These are phyloP conservation scores for Henningerozyma blattae DNA, from an alignment of 805 yeast species.

Conservation along the genomic window DNA sequence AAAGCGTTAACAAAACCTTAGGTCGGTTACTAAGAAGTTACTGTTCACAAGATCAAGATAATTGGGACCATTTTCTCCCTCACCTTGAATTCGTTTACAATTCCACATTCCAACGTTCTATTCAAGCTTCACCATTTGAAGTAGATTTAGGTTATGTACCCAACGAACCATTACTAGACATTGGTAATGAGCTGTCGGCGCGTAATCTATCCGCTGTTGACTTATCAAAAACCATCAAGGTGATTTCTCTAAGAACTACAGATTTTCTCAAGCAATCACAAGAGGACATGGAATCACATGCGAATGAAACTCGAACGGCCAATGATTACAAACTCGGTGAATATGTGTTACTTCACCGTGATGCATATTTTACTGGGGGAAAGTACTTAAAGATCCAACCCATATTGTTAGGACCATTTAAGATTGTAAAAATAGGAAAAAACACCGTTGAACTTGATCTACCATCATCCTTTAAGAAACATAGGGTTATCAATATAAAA, in stretches of 20 bases:
- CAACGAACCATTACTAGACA: constrained; percentile 2
- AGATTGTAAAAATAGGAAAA: not conserved
- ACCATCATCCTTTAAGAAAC: not conserved
- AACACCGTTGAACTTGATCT: constrained; percentile 1
- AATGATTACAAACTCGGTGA: not conserved
- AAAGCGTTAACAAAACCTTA: constrained; percentile 1
- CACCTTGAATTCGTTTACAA: constrained; percentile 1
- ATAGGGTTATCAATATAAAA: constrained; percentile 1
- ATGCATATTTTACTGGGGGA: constrained; percentile 2
- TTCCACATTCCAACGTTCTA: not conserved
- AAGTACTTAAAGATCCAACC: constrained; percentile 1
- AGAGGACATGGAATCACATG: not conserved
- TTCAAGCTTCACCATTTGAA: constrained; percentile 1
- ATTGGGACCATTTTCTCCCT: constrained; percentile 1
- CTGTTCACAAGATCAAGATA: not conserved
- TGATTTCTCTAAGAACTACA: not conserved
- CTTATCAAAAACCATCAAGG: not conserved
- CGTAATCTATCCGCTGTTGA: not conserved
- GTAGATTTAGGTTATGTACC: constrained; percentile 3
- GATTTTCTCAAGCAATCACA: constrained; percentile 1
- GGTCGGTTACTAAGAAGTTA: constrained; percentile 1
- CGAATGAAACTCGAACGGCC: not conserved
- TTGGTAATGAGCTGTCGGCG: not conserved
- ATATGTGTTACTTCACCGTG: constrained; percentile 1
- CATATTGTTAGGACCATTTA: constrained; percentile 1